Evolutionary conservation across 192 early-diverging fungal species (phyloP), one percentile per base, ranked within the genome.

Genomic region (Fimicolochytrium jonesii): DNA sequence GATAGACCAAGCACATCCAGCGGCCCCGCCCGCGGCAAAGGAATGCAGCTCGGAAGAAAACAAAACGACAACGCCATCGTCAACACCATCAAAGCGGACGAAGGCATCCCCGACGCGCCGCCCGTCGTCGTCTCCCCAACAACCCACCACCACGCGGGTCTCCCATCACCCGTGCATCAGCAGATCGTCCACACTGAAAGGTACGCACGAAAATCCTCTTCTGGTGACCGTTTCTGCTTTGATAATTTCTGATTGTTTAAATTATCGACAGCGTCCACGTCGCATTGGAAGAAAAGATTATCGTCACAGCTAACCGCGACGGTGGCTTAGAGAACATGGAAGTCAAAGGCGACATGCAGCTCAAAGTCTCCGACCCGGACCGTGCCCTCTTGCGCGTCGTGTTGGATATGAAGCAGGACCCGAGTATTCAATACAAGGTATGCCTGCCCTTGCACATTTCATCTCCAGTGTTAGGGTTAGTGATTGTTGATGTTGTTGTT

Each of bases 31-130:
- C 58, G 68, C 36, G 75, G 70, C 7, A 88, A 90, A 55, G 94
- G 94, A 29, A 98, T 95, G 94, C 86, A 93, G 71, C 79, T 98
- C n/a, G 94, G 95, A 34, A 83, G 87, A 42, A 98, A 96, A 73
- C 84, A 83, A 42, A 91, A 88, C 66, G 82, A 85, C 36, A 79
- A 80, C 11, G 87, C 90, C 62, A 64, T 92, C 1, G 80, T 94
- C 60, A 91, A 92, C 41, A 86, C 86, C 3, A 83, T 97, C 70
- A 87, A 86, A 59, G 80, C 83, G n/a, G 92, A 93, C 52, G 89
- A 92, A 20, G 92, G 82, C 36, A 59, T 89, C 29, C 72, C 75
- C 2, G 82, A 89, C 26, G 17, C 42, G 11, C 11, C 46, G 15
- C 55, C 33, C 17, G 31, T 7, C 10, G 17, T 26, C 45, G 22